Percentiles rank a stretch among this genome's conserved stretches.
Conservation (phyloP, 176 grass and related monocot genomes). For the Eleusine indica region DNA sequence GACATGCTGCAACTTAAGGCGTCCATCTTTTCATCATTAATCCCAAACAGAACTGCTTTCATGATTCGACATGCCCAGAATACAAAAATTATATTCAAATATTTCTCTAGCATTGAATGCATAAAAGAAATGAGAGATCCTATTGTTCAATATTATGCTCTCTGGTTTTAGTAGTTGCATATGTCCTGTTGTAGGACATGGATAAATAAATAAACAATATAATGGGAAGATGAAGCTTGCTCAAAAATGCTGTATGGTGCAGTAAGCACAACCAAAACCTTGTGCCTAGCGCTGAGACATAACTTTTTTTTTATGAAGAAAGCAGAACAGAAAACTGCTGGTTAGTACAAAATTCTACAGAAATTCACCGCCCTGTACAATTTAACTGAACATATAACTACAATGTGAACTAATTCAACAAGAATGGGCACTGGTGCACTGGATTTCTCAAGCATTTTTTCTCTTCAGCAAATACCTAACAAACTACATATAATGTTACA, state of each 20-base stretch:
- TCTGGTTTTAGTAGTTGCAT: background rate
- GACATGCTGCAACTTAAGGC: background rate
- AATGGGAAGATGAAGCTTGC: constrained; percentile 10
- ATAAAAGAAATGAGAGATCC: constrained; percentile 2
- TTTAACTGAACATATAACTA: constrained; percentile 10
- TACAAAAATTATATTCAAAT: constrained; percentile 8
- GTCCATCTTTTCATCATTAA: background rate
- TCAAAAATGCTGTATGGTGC: background rate
- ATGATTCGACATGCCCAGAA: background rate
- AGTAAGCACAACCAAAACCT: background rate
- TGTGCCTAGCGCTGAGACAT: background rate
- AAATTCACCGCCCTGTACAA: background rate
- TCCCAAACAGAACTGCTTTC: background rate
- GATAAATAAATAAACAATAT: constrained; percentile 3
- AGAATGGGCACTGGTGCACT: constrained; percentile 1
- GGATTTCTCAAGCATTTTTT: background rate
- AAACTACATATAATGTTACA: constrained; percentile 4
- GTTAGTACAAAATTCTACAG: background rate
- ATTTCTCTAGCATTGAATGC: background rate
- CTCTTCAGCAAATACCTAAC: background rate
- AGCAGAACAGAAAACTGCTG: background rate
- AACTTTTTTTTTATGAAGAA: background rate
- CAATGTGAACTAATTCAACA: background rate
- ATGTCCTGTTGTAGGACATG: background rate
- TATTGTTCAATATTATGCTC: constrained; percentile 12